Evolutionary conservation across 257 asterid genomes (phyloP).

Genomic region (Fraxinus cuspidata): DNA sequence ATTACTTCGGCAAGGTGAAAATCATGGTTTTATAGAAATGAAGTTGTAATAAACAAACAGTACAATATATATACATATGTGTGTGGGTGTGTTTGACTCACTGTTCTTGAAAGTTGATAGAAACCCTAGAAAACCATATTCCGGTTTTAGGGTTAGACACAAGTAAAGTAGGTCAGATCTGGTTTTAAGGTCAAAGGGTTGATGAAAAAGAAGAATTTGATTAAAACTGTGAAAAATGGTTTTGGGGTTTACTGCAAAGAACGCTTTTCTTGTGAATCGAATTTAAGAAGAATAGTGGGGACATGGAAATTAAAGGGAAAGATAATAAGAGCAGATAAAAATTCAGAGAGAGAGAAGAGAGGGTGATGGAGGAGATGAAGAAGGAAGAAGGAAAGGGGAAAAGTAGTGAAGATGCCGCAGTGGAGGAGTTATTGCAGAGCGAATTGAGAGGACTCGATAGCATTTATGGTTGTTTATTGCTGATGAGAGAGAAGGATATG

Average conservation of each 20-base stretch:
- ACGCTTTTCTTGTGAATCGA: slow-evolving; percentile 72
- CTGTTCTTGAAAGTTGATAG: slow-evolving; percentile 18
- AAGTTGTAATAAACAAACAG: no score
- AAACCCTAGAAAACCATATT: slow-evolving; percentile 30
- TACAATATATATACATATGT: no score
- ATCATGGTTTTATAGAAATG: slow-evolving; percentile 1
- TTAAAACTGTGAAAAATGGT: slow-evolving; percentile 8
- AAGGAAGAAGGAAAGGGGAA: background rate
- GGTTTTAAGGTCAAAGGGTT: slow-evolving; percentile 25
- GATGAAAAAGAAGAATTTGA: slow-evolving; percentile 12
- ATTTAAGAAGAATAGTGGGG: slow-evolving; percentile 55
- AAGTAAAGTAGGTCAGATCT: slow-evolving; percentile 42
- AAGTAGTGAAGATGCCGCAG: slow-evolving; percentile 17
- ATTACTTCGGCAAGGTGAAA: background rate
- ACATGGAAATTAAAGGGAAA: slow-evolving; percentile 10
- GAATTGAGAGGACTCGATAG: slow-evolving; percentile 51
- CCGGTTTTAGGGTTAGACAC: slow-evolving; percentile 28
- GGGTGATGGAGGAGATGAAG: slow-evolving; percentile 1
- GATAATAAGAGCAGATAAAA: background rate
- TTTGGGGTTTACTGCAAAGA: slow-evolving; percentile 28
- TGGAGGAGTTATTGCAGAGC: slow-evolving; percentile 59
- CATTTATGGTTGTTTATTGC: slow-evolving; percentile 65
- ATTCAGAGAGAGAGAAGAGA: slow-evolving; percentile 17
- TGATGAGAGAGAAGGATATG: slow-evolving; percentile 37
- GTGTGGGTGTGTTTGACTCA: slow-evolving; percentile 7